phyloP scores from a whole-genome alignment of 352 stramenopile genomes.

The Pythium aquatile region DNA sequence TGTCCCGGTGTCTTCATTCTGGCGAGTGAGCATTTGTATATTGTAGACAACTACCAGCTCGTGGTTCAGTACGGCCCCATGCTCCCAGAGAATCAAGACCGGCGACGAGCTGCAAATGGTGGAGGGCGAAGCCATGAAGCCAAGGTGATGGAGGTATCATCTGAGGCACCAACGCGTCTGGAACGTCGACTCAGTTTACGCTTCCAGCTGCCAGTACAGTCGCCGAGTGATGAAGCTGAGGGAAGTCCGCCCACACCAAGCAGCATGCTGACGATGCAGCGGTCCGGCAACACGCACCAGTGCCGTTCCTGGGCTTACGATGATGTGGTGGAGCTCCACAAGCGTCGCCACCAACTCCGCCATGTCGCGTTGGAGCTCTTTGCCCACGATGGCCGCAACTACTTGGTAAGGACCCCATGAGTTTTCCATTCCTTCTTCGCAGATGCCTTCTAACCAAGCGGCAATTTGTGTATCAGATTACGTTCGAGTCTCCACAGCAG shows the following conservation, averaged over 20 bases:
- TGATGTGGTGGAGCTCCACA: slow-evolving; percentile 73
- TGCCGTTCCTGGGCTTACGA: slow-evolving; percentile 78
- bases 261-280: slow-evolving; percentile 26
- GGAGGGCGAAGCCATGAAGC: neutral
- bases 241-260: slow-evolving; percentile 12
- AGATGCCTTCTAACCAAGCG: neutral
- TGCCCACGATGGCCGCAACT: slow-evolving; percentile 68
- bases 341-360: slow-evolving; percentile 68
- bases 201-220: slow-evolving; percentile 25
- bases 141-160: slow-evolving; percentile 53
- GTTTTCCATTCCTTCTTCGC: neutral
- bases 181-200: slow-evolving; percentile 52
- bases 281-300: slow-evolving; percentile 47
- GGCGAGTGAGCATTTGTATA: slow-evolving; percentile 67
- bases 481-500: slow-evolving; percentile 59
- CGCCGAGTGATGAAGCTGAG: neutral
- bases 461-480: slow-evolving; percentile 38
- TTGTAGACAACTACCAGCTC: slow-evolving; percentile 71
- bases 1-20: slow-evolving; percentile 70
- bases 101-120: neutral
- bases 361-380: slow-evolving; percentile 80
- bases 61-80: slow-evolving; percentile 23
- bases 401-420: slow-evolving; percentile 42
- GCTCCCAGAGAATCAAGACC: slow-evolving; percentile 6
- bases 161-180: slow-evolving; percentile 44